Evolutionary conservation across 768 basidiomycete genomes (phyloP).

Genomic region (Russula ochroleuca): DNA sequence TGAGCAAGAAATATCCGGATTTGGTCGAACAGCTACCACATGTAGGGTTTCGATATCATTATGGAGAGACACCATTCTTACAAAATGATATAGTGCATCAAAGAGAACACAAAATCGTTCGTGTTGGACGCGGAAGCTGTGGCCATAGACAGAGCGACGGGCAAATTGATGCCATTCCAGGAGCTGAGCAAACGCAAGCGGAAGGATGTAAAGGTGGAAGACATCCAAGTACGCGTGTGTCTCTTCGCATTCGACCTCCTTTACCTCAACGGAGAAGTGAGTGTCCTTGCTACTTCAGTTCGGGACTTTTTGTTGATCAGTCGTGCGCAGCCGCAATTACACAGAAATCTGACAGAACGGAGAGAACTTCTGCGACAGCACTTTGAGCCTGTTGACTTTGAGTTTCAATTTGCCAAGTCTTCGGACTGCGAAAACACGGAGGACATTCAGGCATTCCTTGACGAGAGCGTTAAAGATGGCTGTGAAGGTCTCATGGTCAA

Average conservation of each 20-base stretch:
- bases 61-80: background rate
- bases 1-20: slow-evolving; percentile 99
- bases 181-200: slow-evolving; percentile 91
- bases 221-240: slow-evolving; percentile 95
- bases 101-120: slow-evolving; percentile 77
- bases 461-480: slow-evolving; percentile 95
- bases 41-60: slow-evolving; percentile 40
- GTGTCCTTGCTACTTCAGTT: slow-evolving; percentile 26
- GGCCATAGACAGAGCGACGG: slow-evolving; percentile 81
- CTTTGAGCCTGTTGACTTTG: slow-evolving; percentile 77
- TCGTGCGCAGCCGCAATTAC: slow-evolving; percentile 67
- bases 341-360: slow-evolving; percentile 67
- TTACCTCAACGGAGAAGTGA: slow-evolving; percentile 94
- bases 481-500: slow-evolving; percentile 99
- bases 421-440: slow-evolving; percentile 87
- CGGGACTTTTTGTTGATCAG: background rate
- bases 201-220: slow-evolving; percentile 97
- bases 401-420: slow-evolving; percentile 90
- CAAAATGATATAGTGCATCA: slow-evolving; percentile 62
- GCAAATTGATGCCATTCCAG: slow-evolving; percentile 95
- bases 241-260: slow-evolving; percentile 94
- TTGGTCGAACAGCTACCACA: slow-evolving; percentile 89
- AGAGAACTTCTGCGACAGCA: slow-evolving; percentile 72
- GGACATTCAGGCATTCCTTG: slow-evolving; percentile 91
- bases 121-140: slow-evolving; percentile 97